Evolutionary conservation across 2,329 filamentous ascomycete species (phyloP).

Genomic region (Xylaria digitata): DNA sequence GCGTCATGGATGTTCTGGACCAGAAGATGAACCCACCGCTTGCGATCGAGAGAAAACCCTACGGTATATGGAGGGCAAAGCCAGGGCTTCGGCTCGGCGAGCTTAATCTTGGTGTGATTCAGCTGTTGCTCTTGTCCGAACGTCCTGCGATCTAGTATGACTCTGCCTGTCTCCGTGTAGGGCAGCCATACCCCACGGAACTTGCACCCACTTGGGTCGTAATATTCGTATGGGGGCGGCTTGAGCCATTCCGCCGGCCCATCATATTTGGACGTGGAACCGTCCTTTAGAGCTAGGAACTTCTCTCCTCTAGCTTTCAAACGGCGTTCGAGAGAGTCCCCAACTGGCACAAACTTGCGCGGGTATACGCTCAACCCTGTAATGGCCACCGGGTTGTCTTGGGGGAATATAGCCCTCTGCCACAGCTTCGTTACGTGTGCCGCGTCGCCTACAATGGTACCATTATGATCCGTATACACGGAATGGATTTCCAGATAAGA

Average conservation of each 20-base stretch:
- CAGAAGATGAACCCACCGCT: conserved; percentile 47
- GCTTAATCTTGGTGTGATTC: conserved; percentile 34
- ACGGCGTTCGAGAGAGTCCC: conserved; percentile 40
- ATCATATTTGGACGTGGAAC: conserved; percentile 41
- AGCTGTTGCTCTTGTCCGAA: conserved; percentile 45
- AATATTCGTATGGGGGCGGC: conserved; percentile 42
- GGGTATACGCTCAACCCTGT: conserved; percentile 44
- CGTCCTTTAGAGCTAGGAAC: conserved; percentile 42
- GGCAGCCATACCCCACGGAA: conserved; percentile 48
- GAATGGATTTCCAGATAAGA: conserved; percentile 46
- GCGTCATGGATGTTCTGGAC: conserved; percentile 44
- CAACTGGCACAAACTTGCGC: conserved; percentile 37
- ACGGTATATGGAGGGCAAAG: conserved; percentile 47
- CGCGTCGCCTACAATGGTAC: conserved; percentile 39
- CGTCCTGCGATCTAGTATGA: conserved; percentile 48
- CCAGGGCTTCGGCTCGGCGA: conserved; percentile 36
- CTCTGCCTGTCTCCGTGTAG: conserved; percentile 46
- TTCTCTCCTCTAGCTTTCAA: conserved; percentile 42
- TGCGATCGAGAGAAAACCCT: conserved; percentile 46
- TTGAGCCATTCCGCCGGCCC: conserved; percentile 46
- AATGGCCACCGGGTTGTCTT: conserved; percentile 43
- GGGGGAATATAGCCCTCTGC: conserved; percentile 44
- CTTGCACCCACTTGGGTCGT: conserved; percentile 35
- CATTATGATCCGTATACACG: conserved; percentile 46
- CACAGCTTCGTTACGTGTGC: conserved; percentile 30